These are phyloP conservation scores for Diplogelasinospora grovesii DNA, from an alignment of 495 filamentous ascomycete species.

Conservation along the genomic window DNA sequence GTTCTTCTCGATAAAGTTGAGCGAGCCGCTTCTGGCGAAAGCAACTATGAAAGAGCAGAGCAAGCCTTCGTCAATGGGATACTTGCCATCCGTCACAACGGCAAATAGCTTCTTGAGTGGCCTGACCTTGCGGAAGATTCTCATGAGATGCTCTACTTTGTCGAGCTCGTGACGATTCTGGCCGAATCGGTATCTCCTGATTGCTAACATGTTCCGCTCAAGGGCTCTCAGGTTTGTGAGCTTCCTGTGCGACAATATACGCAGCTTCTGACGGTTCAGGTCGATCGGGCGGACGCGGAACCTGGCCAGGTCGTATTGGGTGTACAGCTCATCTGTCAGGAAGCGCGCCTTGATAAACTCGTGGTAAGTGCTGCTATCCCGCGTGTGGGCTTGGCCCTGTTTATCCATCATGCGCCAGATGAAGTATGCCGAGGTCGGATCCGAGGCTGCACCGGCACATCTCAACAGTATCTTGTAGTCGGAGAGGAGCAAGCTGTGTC, in stretches of 20 bases:
- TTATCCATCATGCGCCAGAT: slow-evolving; percentile 17
- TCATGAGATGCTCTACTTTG: slow-evolving; percentile 21
- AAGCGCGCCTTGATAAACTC: slow-evolving; percentile 33
- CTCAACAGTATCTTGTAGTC: slow-evolving; percentile 29
- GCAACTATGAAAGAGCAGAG: slow-evolving; percentile 25
- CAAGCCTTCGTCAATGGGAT: slow-evolving; percentile 28
- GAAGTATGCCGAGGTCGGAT: slow-evolving; percentile 9
- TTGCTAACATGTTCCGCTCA: neutral
- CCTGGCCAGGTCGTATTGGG: slow-evolving; percentile 20
- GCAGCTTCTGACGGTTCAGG: too few relatives aligned
- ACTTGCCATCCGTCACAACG: slow-evolving; percentile 5
- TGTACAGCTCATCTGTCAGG: slow-evolving; percentile 30
- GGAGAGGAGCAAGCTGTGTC: slow-evolving; percentile 14
- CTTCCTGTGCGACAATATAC: too few relatives aligned
- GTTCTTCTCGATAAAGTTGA: slow-evolving; percentile 5
- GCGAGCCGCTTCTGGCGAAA: slow-evolving; percentile 20
- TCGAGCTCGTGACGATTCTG: slow-evolving; percentile 17
- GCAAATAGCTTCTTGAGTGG: slow-evolving; percentile 10
- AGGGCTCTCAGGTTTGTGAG: too few relatives aligned
- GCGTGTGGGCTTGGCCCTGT: slow-evolving; percentile 6
- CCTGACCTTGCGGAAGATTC: slow-evolving; percentile 15
- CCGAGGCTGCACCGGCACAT: slow-evolving; percentile 28
- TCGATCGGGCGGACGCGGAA: slow-evolving; percentile 26
- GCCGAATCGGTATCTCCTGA: slow-evolving; percentile 11
- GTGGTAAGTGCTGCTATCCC: slow-evolving; percentile 12